A percentile compares a stretch with the other conserved stretches of the same genome.
Evolutionary conservation across 164 flowering plant species (phyloP).

Genomic region (Vitis amurensis): DNA sequence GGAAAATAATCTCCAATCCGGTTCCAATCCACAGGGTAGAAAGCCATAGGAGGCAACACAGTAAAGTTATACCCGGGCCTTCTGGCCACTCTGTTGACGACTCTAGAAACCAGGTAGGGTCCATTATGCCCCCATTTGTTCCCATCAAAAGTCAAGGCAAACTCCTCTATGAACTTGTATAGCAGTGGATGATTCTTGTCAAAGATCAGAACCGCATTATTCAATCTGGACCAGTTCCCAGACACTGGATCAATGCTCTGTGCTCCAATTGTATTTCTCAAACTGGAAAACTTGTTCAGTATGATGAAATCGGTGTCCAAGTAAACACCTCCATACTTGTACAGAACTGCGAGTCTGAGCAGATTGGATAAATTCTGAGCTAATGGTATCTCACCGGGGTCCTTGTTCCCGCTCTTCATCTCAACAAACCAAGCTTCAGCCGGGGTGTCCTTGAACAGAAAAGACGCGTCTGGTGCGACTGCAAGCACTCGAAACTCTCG

Average conservation of each 20-base stretch:
- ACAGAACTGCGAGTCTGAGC: slow-evolving; percentile 54
- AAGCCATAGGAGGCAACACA: slow-evolving; percentile 65
- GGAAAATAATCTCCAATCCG: slow-evolving; percentile 43
- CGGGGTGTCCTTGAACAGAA: slow-evolving; percentile 60
- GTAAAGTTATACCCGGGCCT: slow-evolving; percentile 40
- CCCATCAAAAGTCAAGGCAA: slow-evolving; percentile 67
- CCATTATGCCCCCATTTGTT: slow-evolving; percentile 92
- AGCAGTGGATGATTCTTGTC: slow-evolving; percentile 73
- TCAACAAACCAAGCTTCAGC: slow-evolving; percentile 66
- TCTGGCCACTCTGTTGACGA: slow-evolving; percentile 30
- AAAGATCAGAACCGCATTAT: slow-evolving; percentile 79
- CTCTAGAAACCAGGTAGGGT: slow-evolving; percentile 83
- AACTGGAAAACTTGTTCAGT: slow-evolving; percentile 37
- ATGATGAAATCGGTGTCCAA: slow-evolving; percentile 63
- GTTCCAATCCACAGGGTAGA: slow-evolving; percentile 79
- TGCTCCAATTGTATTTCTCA: slow-evolving; percentile 67
- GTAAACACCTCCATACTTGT: slow-evolving; percentile 69
- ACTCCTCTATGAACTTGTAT: slow-evolving; percentile 67
- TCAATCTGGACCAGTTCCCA: slow-evolving; percentile 69
- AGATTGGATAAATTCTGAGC: slow-evolving; percentile 69
- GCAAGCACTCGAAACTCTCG: slow-evolving; percentile 49
- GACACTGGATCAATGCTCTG: slow-evolving; percentile 35
- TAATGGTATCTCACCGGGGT: slow-evolving; percentile 60
- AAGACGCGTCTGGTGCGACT: slow-evolving; percentile 55
- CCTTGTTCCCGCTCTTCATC: slow-evolving; percentile 40